Evolutionary conservation across 106 monocot species (phyloP), one percentile per base, ranked within the genome.

Genomic region (Platanthera guangdongensis): DNA sequence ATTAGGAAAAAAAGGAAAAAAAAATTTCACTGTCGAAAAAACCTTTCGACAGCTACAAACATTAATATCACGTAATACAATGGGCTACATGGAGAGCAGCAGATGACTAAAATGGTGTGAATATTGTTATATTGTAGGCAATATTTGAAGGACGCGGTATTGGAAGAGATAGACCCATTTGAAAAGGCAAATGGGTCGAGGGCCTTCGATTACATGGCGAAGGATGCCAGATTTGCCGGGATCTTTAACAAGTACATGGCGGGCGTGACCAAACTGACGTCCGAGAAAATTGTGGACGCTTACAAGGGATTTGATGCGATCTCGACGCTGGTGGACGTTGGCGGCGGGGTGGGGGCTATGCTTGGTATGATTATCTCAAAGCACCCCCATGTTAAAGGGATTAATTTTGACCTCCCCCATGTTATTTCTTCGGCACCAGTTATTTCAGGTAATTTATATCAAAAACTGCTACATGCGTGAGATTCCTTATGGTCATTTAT

Each of bases 211-310:
- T 86, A 84, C 78, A 57, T 50, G 1, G 80, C 46, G 14, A 16
- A 62, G 52, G 79, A 84, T 64, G 72, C 30, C 4, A 64, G 51
- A 11, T 62, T 77, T 19, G 77, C 32, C 9, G 55, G 46, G 60
- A 10, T 86, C 32, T 89, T 89, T 81, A 79, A 84, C 68, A 21
- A 81, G 21, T 76, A 62, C 47, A 86, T 86, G 89, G 74, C 73
- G 16, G 55, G 32, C 21, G 63, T 74, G 52, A 75, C 89, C 8
- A 75, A 74, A 60, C 52, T 86, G 16, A 54, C 67, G 16, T 64
- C 64, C 14, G 83, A 82, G 63, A 86, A 72, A 18, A 68, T 89
- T 0, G 55, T 86, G 2, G 74, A 80, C 7, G 8, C 30, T 8
- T 82, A 82, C 80, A 9, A 2, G 13, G 82, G 86, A 5, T 82